phyloP scores from a whole-genome alignment of 495 filamentous ascomycete species.

The Podospora anserina region DNA sequence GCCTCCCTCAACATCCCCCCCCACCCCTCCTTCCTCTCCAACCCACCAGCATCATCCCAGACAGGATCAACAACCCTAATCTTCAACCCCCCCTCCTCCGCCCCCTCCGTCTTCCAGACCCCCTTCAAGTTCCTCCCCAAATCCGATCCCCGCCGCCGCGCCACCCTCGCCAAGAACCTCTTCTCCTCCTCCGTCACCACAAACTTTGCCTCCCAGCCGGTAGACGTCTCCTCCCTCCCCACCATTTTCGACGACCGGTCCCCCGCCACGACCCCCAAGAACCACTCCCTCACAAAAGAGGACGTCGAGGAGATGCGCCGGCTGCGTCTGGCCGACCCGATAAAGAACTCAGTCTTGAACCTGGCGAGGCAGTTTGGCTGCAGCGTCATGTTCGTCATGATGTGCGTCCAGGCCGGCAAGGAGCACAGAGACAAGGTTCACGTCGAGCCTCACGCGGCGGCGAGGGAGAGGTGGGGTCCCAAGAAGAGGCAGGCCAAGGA shows the following conservation, averaged over 20 bases:
- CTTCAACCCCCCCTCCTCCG: constrained; percentile 90
- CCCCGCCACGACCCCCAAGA: constrained; percentile 2
- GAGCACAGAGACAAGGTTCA: constrained; percentile 47
- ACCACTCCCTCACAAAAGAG: constrained; percentile 68
- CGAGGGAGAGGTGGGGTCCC: constrained; percentile 45
- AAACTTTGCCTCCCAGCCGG: background rate
- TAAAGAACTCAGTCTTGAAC: constrained; percentile 65
- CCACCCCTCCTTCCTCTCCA: constrained; percentile 64
- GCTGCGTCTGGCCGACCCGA: constrained; percentile 64
- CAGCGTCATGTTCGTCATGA: constrained; percentile 67
- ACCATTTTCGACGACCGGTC: background rate
- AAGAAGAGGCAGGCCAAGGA: constrained; percentile 28
- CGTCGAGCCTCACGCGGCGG: constrained; percentile 71
- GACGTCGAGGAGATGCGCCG: constrained; percentile 77
- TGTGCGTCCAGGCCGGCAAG: constrained; percentile 42
- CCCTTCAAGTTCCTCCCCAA: constrained; percentile 85
- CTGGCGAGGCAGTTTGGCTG: constrained; percentile 77
- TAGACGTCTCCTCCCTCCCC: constrained; percentile 14
- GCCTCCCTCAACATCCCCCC: constrained; percentile 69
- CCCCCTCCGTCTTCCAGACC: constrained; percentile 78
- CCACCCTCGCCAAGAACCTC: constrained; percentile 41
- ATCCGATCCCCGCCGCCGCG: constrained; percentile 64
- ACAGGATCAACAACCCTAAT: constrained; percentile 60
- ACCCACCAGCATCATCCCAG: constrained; percentile 33
- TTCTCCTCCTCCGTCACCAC: constrained; percentile 28